These are phyloP conservation scores for Fraxinus cuspidata DNA, from an alignment of 257 asterid species.

Conservation along the genomic window DNA sequence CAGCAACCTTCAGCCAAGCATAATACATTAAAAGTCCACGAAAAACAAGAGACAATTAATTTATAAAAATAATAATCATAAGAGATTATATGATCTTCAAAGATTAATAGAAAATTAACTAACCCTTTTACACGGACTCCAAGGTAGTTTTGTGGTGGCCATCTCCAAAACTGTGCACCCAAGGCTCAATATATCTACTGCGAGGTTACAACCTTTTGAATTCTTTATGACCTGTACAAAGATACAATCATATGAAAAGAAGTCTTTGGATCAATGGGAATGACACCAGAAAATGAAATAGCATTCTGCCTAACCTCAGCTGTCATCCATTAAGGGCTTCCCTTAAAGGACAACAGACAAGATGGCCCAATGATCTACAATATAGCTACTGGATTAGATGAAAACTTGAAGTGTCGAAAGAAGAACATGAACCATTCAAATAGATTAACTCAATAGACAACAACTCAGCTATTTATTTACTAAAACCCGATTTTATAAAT, in stretches of 20 bases:
- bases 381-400: slow-evolving; percentile 20
- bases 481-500: background rate
- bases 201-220: slow-evolving; percentile 46
- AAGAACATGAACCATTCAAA: background rate
- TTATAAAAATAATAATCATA: background rate
- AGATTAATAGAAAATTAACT: slow-evolving; percentile 23
- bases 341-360: slow-evolving; percentile 55
- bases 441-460: background rate
- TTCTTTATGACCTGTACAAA: slow-evolving; percentile 48
- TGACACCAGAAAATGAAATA: slow-evolving; percentile 12
- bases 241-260: background rate
- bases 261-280: background rate
- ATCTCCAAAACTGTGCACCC: slow-evolving; percentile 76
- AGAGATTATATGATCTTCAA: background rate
- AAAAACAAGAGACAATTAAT: background rate
- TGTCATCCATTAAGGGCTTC: slow-evolving; percentile 75
- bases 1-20: slow-evolving; percentile 47
- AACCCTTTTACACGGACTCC: slow-evolving; percentile 71
- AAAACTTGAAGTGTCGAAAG: slow-evolving; percentile 1
- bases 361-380: slow-evolving; percentile 57
- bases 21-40: background rate
- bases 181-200: slow-evolving; percentile 83
- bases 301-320: slow-evolving; percentile 49
- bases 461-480: slow-evolving; percentile 9
- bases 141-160: slow-evolving; percentile 75